Percentiles rank a stretch among this genome's conserved stretches.
Evolutionary conservation across 2,329 filamentous ascomycete genomes (phyloP).

Genomic region (Mariannaea elegans): DNA sequence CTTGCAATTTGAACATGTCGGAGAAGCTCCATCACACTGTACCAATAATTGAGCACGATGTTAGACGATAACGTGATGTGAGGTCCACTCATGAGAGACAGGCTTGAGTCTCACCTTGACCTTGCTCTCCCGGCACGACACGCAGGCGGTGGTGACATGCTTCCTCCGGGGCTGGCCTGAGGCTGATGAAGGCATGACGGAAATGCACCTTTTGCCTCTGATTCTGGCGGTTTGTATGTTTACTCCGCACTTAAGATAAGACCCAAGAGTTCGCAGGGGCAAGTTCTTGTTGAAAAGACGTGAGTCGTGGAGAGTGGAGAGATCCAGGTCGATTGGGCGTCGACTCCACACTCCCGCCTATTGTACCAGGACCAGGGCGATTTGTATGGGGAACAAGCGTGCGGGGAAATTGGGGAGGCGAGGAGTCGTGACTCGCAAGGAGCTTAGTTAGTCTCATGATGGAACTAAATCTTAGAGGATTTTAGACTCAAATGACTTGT

Average conservation of each 20-base stretch:
- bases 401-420: constrained; percentile 10
- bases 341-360: constrained; percentile 12
- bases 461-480: too few species aligned
- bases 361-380: constrained; percentile 1
- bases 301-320: constrained; percentile 11
- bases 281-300: background rate
- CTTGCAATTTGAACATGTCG: constrained; percentile 29
- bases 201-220: background rate
- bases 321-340: constrained; percentile 15
- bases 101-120: constrained; percentile 45
- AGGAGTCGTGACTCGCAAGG: too few species aligned
- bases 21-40: constrained; percentile 30
- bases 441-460: too few species aligned
- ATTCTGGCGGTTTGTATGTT: too few species aligned
- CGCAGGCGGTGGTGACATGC: constrained; percentile 55
- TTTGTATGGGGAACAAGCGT: constrained; percentile 9
- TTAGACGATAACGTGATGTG: background rate
- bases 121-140: constrained; percentile 55
- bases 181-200: constrained; percentile 25
- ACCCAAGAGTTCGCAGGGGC: background rate
- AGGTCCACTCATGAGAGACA: background rate
- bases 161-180: constrained; percentile 39
- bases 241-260: background rate
- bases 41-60: background rate
- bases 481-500: too few species aligned